Evolutionary conservation across 805 yeast genomes (phyloP).

Genomic region (Pichia nakasei): DNA sequence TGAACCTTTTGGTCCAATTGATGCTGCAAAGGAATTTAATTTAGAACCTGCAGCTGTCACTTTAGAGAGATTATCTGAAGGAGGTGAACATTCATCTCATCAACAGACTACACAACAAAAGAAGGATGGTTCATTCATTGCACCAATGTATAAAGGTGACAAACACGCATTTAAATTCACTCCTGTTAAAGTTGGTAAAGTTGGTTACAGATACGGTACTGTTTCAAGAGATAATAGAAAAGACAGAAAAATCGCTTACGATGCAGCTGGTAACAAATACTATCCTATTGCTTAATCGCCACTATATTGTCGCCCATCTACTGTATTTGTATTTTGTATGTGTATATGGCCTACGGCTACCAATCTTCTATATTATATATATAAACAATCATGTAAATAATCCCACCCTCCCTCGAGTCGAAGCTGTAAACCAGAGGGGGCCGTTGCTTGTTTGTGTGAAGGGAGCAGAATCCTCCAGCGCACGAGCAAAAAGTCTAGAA

Average conservation of each 20-base stretch:
- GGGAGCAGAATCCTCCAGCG: too few species aligned
- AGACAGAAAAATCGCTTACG: constrained; percentile 67
- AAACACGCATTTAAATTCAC: constrained; percentile 65
- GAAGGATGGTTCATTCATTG: constrained; percentile 36
- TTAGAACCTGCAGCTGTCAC: constrained; percentile 84
- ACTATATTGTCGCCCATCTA: not conserved
- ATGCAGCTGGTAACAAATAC: constrained; percentile 52
- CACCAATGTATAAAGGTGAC: constrained; percentile 60
- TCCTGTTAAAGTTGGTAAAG: constrained; percentile 69
- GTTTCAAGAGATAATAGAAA: constrained; percentile 83
- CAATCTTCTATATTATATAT: not conserved
- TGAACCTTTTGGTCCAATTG: constrained; percentile 92
- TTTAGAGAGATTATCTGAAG: constrained; percentile 56
- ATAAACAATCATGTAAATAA: not conserved
- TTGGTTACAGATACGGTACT: constrained; percentile 90
- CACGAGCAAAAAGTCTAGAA: not conserved
- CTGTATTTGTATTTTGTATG: too few species aligned
- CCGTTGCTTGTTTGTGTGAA: too few species aligned
- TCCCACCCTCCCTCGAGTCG: too few species aligned
- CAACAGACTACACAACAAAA: constrained; percentile 19
- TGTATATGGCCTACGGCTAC: too few species aligned
- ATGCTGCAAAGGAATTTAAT: constrained; percentile 78
- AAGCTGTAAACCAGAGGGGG: too few species aligned
- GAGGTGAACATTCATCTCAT: constrained; percentile 41
- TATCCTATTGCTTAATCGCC: constrained; percentile 20